A percentile compares a stretch with the other conserved stretches of the same genome.
Conservation (phyloP, 2,329 filamentous ascomycete genomes). For the Cryphonectria nitschkei region DNA sequence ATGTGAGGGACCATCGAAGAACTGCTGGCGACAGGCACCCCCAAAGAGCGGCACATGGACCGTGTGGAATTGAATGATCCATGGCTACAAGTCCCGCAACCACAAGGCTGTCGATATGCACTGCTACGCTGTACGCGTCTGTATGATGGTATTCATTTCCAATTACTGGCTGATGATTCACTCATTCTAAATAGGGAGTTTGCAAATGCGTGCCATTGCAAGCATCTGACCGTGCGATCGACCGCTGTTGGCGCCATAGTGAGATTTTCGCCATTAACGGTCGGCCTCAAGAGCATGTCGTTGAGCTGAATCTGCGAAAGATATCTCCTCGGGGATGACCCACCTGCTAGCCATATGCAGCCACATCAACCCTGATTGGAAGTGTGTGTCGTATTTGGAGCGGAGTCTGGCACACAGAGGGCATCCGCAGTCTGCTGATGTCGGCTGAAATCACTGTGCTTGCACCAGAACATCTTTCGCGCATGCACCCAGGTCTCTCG, state of each 20-base stretch:
- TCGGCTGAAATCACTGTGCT: not conserved
- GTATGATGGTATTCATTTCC: not conserved
- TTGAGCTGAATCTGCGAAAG: not conserved
- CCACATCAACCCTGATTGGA: not conserved
- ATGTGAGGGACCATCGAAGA: not conserved
- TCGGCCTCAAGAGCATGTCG: not conserved
- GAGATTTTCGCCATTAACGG: not conserved
- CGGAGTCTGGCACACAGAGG: not conserved
- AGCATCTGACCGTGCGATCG: not conserved
- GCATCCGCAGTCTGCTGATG: conserved; percentile 15
- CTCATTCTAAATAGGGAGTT: not conserved
- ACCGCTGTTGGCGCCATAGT: not conserved
- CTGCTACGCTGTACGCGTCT: not conserved
- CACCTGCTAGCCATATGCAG: not conserved
- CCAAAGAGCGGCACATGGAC: not conserved
- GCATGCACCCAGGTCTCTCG: conserved; percentile 1
- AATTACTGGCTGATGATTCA: not conserved
- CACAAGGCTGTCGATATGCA: not conserved
- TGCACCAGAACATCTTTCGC: not conserved
- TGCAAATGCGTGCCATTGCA: not conserved
- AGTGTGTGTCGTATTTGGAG: not conserved
- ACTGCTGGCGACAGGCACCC: not conserved
- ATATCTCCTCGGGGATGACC: not conserved
- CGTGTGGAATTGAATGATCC: too few relatives aligned
- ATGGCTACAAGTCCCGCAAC: not conserved